Evolutionary conservation across 352 stramenopile species (phyloP).

Genomic region (Phytophthora pluvialis): DNA sequence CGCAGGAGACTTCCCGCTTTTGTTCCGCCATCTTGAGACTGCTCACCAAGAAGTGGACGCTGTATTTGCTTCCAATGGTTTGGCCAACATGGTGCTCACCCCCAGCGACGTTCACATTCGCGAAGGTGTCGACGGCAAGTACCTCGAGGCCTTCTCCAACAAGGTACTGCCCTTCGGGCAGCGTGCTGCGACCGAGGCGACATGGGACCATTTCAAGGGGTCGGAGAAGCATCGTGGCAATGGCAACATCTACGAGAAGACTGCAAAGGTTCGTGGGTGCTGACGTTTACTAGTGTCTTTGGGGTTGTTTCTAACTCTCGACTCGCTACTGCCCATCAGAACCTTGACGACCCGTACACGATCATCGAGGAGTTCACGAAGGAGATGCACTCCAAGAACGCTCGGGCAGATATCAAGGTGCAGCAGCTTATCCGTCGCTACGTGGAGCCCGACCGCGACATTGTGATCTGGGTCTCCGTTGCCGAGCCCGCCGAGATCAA

Average conservation of each 20-base stretch:
- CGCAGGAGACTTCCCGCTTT: constrained; percentile 32
- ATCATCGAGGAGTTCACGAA: constrained; percentile 63
- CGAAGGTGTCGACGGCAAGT: constrained; percentile 44
- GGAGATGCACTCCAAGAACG: constrained; percentile 54
- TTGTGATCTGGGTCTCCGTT: constrained; percentile 51
- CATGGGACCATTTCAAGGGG: constrained; percentile 54
- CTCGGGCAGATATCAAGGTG: constrained; percentile 51
- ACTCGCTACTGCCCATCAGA: constrained; percentile 6
- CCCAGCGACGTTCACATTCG: constrained; percentile 40
- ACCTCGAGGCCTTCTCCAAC: constrained; percentile 48
- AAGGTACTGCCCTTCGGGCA: constrained; percentile 54
- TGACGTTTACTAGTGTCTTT: neutral
- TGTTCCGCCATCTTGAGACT: constrained; percentile 41
- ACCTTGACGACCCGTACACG: constrained; percentile 43
- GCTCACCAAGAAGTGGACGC: constrained; percentile 37
- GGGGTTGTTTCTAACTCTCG: neutral
- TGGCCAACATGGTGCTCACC: constrained; percentile 41
- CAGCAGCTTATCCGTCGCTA: constrained; percentile 63
- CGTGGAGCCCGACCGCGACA: constrained; percentile 50
- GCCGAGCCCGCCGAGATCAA: constrained; percentile 61
- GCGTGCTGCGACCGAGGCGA: constrained; percentile 35
- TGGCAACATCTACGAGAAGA: constrained; percentile 46
- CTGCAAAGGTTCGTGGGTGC: constrained; percentile 25
- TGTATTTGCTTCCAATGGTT: constrained; percentile 41
- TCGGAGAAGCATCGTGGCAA: constrained; percentile 41